Base-by-base conservation (phyloP, 2,329 filamentous ascomycete genomes). In the Diaporthe sp. region DNA sequence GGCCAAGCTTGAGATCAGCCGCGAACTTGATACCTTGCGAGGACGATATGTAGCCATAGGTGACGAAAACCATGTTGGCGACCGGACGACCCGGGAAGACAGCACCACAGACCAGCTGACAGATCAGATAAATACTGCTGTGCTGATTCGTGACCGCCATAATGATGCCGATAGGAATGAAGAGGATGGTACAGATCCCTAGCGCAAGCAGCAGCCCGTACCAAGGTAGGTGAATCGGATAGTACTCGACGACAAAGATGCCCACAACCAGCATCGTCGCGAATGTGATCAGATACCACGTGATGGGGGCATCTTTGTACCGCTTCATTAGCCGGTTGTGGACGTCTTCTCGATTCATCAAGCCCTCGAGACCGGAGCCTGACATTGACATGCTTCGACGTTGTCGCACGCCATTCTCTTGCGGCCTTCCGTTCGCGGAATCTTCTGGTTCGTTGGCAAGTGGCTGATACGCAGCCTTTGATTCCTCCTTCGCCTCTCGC, bases 71-170 rank as follows among this genome's bases (percentile, higher is more conserved):
- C 95, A 97, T 97, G 83, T 97, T 97, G 70, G 95, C 95, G 15
- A 97, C 94, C 1, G 95, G 95, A 1, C 94, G 92, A 39, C 95
- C 95, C 0, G 95, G 95, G 82, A 97, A 97, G 22, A 95, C 88
- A 70, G 90, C 92, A 72, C 95, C 95, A 78, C 94, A 96, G 78
- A 97, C 92, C 75, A 97, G 89, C 84, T 97, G 95, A 82, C 94
- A 96, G 79, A 97, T 94, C 49, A 97, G 89, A 82, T 96, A 97
- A 78, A 96, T 94, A 83, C 93, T 95, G 83, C 92, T 95, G 83
- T 97, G 94, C 82, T 96, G 94, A 82, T 97, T 97, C 13, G 95
- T 97, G 79, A 97, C 95, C 22, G 95, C 95, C 94, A 97, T 97
- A 80, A 98, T 94, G 82, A 97, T 97, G 76, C 95, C 95, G 78